Evolutionary conservation across 148 eudicot genomes (phyloP), one percentile per base, ranked within the genome.

Genomic region (Amaranthus hypochondriacus): DNA sequence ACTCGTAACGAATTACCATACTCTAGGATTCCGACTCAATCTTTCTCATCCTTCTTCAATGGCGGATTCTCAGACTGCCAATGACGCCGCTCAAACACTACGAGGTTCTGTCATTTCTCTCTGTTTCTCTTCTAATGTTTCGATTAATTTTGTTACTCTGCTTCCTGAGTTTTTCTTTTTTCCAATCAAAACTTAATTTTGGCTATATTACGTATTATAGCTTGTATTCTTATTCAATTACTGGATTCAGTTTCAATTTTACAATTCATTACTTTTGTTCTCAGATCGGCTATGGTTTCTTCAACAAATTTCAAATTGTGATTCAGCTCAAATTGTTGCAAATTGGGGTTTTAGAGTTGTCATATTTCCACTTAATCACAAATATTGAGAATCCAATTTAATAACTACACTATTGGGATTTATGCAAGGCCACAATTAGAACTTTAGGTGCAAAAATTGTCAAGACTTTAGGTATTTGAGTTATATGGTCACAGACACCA

Each of bases 71-170:
- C 13, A 50, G 9, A 48, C 15, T 2, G 49, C 15, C 69, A 64
- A 46, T 53, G 44, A 64, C 47, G 63, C 55, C 48, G 77, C 64
- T 56, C 71, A 54, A 56, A 21, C 71, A 55, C 77, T 74, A 46
- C 70, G 77, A 66, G 77, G 77, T 66, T 64, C 48, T 46, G 48
- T 6, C 12, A 46, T 65, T 13, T 21, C 59, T 48, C 10, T 44
- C 5, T 47, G 13, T 0, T 46, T 66, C 18, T 42, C 43, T 39
- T 66, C 18, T 66, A n/a, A 39, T n/a, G 15, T 66, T 67, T 21
- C 44, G 54, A 4, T 18, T 67, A 18, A 48, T 3, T 7, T 2
- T 43, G 39, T 5, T 66, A 48, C 5, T 66, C 43, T n/a, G 51
- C 7, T 47, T 39, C 15, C 50, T 65, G 28, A 12, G 55, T 4